Conservation (phyloP, 129 eudicot genomes). For the Centaurea solstitialis region DNA sequence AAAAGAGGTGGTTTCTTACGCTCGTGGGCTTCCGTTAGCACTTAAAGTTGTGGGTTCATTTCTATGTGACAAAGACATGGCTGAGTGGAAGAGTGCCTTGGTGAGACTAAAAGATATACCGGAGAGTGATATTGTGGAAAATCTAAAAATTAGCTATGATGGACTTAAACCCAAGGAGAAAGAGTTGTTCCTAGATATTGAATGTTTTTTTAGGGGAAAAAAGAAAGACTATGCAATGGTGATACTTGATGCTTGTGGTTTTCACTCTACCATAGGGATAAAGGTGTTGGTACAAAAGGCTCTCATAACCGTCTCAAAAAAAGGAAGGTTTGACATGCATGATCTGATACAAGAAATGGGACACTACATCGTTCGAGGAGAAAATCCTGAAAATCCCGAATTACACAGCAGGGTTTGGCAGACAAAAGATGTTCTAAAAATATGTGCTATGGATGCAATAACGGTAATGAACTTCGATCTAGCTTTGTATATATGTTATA, state of each 20-base stretch:
- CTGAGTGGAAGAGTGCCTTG: neutral
- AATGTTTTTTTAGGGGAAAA: constrained; percentile 10
- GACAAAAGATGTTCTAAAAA: no score
- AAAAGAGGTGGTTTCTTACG: neutral
- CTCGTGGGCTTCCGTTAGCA: neutral
- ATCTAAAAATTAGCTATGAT: neutral
- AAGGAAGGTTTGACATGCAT: neutral
- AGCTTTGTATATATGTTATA: neutral
- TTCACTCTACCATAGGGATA: constrained; percentile 22
- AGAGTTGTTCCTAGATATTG: neutral
- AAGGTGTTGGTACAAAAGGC: constrained; percentile 9
- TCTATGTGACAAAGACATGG: neutral
- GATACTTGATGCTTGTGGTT: constrained; percentile 23
- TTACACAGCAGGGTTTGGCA: no score
- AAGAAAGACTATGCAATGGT: neutral
- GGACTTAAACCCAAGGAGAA: neutral
- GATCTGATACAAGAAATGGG: no score
- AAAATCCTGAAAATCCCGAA: no score
- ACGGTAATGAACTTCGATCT: no score
- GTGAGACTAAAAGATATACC: neutral
- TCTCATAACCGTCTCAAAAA: constrained; percentile 1
- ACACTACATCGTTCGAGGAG: no score
- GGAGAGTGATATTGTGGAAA: neutral
- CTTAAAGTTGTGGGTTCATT: neutral
- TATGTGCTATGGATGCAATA: no score